These are phyloP conservation scores for Plectosphaerella cucumerina DNA, from an alignment of 2,329 filamentous ascomycete genomes.

Conservation along the genomic window DNA sequence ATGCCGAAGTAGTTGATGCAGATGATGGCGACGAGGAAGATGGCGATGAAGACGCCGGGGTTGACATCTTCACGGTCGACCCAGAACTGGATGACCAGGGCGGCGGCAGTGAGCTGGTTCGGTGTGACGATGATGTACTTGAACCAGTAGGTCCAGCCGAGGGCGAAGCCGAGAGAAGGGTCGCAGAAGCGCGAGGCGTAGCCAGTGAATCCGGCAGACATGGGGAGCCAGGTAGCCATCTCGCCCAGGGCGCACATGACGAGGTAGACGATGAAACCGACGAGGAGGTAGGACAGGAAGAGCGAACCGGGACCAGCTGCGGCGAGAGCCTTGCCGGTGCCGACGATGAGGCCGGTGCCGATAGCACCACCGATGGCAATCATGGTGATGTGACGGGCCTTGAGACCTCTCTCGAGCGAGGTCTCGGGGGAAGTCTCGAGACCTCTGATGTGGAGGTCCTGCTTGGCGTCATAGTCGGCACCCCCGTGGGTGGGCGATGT, in stretches of 20 bases:
- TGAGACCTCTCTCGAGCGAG: conserved; percentile 46
- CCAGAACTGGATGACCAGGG: conserved; percentile 79
- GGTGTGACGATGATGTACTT: conserved; percentile 85
- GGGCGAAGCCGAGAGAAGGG: conserved; percentile 73
- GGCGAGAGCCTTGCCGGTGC: conserved; percentile 52
- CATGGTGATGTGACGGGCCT: conserved; percentile 53
- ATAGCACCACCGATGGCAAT: conserved; percentile 72
- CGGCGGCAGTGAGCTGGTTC: conserved; percentile 78
- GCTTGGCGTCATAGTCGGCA: conserved; percentile 14
- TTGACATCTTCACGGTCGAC: conserved; percentile 61
- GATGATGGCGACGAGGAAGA: conserved; percentile 61
- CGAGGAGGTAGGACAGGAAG: conserved; percentile 65
- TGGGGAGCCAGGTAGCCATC: conserved; percentile 79
- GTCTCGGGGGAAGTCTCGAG: conserved; percentile 46
- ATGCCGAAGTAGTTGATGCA: conserved; percentile 68
- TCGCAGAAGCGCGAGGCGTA: conserved; percentile 78
- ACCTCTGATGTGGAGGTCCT: conserved; percentile 36
- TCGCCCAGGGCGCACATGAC: conserved; percentile 81
- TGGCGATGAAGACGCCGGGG: conserved; percentile 74
- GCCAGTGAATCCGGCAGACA: conserved; percentile 75
- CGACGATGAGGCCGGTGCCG: conserved; percentile 71
- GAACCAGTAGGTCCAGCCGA: conserved; percentile 68
- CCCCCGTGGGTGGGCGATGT: conserved; percentile 13
- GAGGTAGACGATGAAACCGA: conserved; percentile 70
- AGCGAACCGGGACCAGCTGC: conserved; percentile 60